phyloP scores from a whole-genome alignment of 345 rosid genomes.

The Punica granatum region DNA sequence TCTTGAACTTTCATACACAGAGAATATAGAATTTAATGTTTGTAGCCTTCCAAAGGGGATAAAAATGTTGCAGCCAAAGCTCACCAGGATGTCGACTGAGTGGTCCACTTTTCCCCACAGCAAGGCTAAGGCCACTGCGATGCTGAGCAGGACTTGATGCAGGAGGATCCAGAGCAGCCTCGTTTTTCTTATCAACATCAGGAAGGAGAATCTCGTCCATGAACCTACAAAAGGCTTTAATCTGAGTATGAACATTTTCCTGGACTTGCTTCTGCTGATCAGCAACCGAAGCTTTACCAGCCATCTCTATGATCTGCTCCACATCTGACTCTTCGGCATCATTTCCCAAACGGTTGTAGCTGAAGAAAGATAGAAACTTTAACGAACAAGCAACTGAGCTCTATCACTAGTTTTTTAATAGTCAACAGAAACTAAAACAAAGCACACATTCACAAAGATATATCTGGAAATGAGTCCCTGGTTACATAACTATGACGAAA shows the following conservation, averaged over 20 bases:
- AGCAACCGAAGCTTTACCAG: conserved; percentile 50
- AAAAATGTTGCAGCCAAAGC: conserved; percentile 10
- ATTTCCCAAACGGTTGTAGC: conserved; percentile 70
- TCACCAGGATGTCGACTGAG: conserved; percentile 35
- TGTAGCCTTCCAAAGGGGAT: background rate
- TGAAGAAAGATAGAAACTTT: conserved; percentile 15
- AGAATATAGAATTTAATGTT: background rate
- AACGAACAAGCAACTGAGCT: background rate
- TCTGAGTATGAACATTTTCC: conserved; percentile 65
- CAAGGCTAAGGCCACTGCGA: conserved; percentile 75
- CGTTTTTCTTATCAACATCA: conserved; percentile 15
- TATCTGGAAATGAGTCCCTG: background rate
- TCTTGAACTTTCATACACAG: background rate
- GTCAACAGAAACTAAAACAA: background rate
- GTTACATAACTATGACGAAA: background rate
- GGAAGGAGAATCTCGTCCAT: conserved; percentile 68
- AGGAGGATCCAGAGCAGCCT: conserved; percentile 17
- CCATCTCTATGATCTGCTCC: conserved; percentile 82
- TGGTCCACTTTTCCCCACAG: conserved; percentile 43
- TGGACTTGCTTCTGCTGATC: conserved; percentile 85
- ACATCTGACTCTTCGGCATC: conserved; percentile 74
- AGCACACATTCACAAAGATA: background rate
- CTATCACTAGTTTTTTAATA: background rate
- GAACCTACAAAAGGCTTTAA: conserved; percentile 37
- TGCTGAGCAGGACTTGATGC: conserved; percentile 29